phyloP scores from a whole-genome alignment of 257 asterid species.

The Galeopsis tetrahit region DNA sequence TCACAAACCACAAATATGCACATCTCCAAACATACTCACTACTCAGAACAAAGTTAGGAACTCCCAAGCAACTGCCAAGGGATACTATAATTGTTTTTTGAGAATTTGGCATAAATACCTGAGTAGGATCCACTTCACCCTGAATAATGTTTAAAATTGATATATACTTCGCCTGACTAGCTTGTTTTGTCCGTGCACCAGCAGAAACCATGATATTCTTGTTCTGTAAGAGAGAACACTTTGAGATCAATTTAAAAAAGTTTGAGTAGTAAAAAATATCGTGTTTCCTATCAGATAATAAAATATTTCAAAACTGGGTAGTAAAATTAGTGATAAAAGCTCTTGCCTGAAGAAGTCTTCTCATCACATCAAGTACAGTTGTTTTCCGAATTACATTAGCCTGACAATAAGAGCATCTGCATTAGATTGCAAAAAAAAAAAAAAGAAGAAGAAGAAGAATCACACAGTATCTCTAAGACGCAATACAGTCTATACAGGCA shows the following conservation, averaged over 20 bases:
- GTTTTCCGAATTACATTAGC: constrained; percentile 97
- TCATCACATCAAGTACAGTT: constrained; percentile 98
- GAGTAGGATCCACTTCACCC: constrained; percentile 99
- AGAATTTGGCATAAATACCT: constrained; percentile 57
- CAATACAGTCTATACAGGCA: no score
- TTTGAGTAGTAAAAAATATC: neutral
- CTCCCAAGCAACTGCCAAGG: neutral
- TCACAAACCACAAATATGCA: neutral
- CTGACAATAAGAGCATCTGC: constrained; percentile 51
- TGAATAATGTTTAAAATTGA: constrained; percentile 94
- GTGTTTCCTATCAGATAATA: neutral
- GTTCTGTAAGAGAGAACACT: constrained; percentile 61
- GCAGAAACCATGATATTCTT: constrained; percentile 98
- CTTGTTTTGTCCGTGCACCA: constrained; percentile 89
- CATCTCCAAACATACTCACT: constrained; percentile 3
- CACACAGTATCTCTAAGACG: constrained; percentile 19
- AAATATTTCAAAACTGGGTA: constrained; percentile 11
- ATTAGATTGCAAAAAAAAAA: constrained; percentile 30
- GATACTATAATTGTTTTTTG: constrained; percentile 5
- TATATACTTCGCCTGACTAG: constrained; percentile 97
- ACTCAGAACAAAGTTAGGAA: neutral
- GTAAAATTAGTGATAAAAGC: constrained; percentile 27
- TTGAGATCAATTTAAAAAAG: constrained; percentile 29
- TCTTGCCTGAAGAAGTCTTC: constrained; percentile 98
- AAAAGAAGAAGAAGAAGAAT: neutral